Conservation (phyloP, 2,329 filamentous ascomycete species). For the Aspergillus flavus region DNA sequence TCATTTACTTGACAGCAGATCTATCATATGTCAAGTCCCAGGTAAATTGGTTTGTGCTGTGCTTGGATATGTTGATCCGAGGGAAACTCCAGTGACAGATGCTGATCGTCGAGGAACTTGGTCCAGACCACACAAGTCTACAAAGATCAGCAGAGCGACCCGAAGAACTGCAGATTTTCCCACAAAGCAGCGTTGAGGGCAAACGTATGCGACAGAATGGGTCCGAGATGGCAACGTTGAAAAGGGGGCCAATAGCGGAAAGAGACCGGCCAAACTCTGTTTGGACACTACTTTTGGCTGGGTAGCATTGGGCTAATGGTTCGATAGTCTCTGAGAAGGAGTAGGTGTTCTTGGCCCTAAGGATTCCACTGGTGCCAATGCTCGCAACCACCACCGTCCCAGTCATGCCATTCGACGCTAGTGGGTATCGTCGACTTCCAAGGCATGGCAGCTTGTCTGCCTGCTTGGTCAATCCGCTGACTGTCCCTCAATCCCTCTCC, state of each 20-base stretch:
- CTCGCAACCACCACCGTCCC: neutral
- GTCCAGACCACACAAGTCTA: neutral
- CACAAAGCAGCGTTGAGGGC: neutral
- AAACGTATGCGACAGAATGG: neutral
- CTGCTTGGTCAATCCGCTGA: neutral
- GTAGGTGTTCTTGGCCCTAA: neutral
- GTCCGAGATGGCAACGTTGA: neutral
- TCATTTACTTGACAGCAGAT: neutral
- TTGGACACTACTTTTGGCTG: constrained; percentile 1
- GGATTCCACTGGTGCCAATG: neutral
- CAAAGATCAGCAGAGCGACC: neutral
- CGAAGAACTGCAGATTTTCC: neutral
- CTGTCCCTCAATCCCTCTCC: constrained; percentile 38
- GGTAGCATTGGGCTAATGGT: neutral
- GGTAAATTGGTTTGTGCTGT: neutral
- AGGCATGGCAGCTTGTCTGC: neutral
- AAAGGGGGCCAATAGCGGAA: neutral
- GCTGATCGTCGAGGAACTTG: neutral
- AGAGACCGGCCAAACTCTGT: neutral
- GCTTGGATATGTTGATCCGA: neutral
- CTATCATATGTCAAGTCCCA: neutral
- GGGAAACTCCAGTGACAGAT: neutral
- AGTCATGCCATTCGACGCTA: neutral
- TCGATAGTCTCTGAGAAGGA: neutral
- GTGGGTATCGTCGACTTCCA: neutral